These are phyloP conservation scores for Aspergillus haitiensis DNA, from an alignment of 495 filamentous ascomycete genomes.

Conservation along the genomic window DNA sequence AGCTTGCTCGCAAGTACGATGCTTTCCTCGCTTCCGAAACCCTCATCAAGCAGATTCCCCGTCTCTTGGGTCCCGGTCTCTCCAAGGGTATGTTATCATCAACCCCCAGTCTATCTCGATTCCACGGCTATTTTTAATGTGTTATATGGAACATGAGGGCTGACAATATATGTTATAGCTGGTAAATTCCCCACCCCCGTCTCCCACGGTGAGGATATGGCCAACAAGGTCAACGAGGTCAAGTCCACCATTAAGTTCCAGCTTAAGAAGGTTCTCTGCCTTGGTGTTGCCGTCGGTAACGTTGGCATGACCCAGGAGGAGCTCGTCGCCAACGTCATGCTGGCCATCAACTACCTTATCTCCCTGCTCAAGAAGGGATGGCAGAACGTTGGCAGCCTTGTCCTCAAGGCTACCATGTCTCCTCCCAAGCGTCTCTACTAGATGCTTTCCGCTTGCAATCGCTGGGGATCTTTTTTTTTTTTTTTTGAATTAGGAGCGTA, in stretches of 20 bases:
- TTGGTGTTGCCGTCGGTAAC: conserved; percentile 98
- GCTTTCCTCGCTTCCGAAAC: conserved; percentile 95
- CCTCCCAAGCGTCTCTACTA: conserved; percentile 97
- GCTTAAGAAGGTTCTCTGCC: conserved; percentile 99
- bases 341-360: conserved; percentile 99
- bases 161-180: conserved; percentile 52
- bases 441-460: conserved; percentile 40
- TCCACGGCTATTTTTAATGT: no score
- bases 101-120: neutral
- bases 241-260: conserved; percentile 99
- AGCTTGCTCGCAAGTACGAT: conserved; percentile 99
- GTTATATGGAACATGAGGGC: neutral
- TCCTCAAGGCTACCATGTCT: conserved; percentile 99
- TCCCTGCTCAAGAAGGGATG: conserved; percentile 99
- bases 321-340: conserved; percentile 92
- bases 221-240: conserved; percentile 93
- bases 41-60: conserved; percentile 98
- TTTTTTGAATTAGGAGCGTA: conserved; percentile 24
- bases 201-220: conserved; percentile 91
- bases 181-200: conserved; percentile 99
- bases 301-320: conserved; percentile 96
- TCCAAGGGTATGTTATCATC: conserved; percentile 74
- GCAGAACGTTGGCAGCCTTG: conserved; percentile 99
- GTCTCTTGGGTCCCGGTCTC: conserved; percentile 97
- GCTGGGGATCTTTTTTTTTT: conserved; percentile 22